Percentiles rank a stretch among this genome's conserved stretches.
These are phyloP conservation scores for Pythium dissimile DNA, from an alignment of 352 stramenopile species.

Conservation along the genomic window DNA sequence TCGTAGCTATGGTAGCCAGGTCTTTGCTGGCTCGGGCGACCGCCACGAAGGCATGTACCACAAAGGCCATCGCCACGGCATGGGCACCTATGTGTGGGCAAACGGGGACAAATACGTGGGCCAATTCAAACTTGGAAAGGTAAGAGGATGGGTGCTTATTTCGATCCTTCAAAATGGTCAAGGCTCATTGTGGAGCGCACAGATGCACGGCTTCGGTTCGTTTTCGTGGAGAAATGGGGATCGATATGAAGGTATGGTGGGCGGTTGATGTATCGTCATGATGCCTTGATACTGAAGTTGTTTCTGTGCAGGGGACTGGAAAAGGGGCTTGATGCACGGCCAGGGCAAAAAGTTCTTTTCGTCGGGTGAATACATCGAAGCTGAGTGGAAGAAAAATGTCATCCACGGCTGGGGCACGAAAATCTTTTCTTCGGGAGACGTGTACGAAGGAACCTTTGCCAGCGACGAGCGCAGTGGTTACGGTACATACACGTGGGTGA, in stretches of 20 bases:
- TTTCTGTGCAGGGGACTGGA: conserved; percentile 54
- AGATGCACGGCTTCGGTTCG: conserved; percentile 75
- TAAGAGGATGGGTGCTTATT: too few species aligned
- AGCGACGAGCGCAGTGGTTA: conserved; percentile 60
- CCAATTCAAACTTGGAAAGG: conserved; percentile 77
- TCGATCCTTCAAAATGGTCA: neutral
- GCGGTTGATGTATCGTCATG: neutral
- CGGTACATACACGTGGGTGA: conserved; percentile 68
- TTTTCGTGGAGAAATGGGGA: conserved; percentile 78
- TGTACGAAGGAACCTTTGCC: conserved; percentile 65
- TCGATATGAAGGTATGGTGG: conserved; percentile 57
- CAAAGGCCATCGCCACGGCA: conserved; percentile 81
- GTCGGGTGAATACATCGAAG: conserved; percentile 60
- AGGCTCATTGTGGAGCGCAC: neutral
- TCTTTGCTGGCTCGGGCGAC: conserved; percentile 75
- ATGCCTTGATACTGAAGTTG: neutral
- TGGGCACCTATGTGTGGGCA: conserved; percentile 82
- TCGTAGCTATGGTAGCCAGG: conserved; percentile 78
- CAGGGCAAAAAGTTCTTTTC: conserved; percentile 66
- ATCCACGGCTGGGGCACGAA: conserved; percentile 65
- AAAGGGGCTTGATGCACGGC: conserved; percentile 72
- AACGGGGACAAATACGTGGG: conserved; percentile 90
- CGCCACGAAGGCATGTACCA: conserved; percentile 87
- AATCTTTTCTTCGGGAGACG: conserved; percentile 57
- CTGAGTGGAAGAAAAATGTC: conserved; percentile 55